Evolutionary conservation across 108 stramenopile genomes (phyloP).

Genomic region (Cylindrotheca fusiformis): DNA sequence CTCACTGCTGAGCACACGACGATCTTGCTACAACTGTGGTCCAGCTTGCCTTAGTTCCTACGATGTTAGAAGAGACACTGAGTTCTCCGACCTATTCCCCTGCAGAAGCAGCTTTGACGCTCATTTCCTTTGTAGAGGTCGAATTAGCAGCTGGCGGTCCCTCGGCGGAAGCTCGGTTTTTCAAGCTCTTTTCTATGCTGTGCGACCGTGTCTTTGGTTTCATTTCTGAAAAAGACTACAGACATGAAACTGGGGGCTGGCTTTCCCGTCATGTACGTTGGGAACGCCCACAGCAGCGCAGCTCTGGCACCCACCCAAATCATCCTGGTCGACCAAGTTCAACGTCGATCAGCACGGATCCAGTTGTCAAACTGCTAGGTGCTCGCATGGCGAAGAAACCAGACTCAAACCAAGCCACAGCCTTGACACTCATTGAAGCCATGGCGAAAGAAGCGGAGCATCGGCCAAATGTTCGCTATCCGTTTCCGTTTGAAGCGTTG

Average conservation of each 20-base stretch:
- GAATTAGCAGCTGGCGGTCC: constrained; percentile 77
- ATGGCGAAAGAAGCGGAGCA: constrained; percentile 61
- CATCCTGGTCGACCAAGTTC: constrained; percentile 8
- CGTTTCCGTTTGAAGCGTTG: constrained; percentile 66
- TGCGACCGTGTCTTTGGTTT: constrained; percentile 69
- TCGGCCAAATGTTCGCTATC: constrained; percentile 60
- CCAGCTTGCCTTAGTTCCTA: too few relatives aligned
- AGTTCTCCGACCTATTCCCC: constrained; percentile 52
- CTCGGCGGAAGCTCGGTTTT: constrained; percentile 75
- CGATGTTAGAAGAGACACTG: constrained; percentile 57
- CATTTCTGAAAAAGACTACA: constrained; percentile 20
- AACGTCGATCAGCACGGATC: constrained; percentile 55
- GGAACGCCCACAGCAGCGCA: constrained; percentile 22
- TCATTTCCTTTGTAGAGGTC: constrained; percentile 70
- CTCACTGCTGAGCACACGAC: too few relatives aligned
- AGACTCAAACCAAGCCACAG: constrained; percentile 16
- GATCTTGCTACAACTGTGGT: too few relatives aligned
- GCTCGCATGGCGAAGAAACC: constrained; percentile 4
- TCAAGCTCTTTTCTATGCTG: constrained; percentile 56
- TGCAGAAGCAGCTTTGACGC: constrained; percentile 63
- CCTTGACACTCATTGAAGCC: constrained; percentile 64
- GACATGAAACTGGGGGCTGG: constrained; percentile 39
- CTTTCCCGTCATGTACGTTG: constrained; percentile 34
- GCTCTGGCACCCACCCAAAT: neutral
- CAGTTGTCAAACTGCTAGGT: constrained; percentile 73